Evolutionary conservation across 225 moss, liverwort and hornwort species (phyloP).

Genomic region (Pseudoscleropodium purum): DNA sequence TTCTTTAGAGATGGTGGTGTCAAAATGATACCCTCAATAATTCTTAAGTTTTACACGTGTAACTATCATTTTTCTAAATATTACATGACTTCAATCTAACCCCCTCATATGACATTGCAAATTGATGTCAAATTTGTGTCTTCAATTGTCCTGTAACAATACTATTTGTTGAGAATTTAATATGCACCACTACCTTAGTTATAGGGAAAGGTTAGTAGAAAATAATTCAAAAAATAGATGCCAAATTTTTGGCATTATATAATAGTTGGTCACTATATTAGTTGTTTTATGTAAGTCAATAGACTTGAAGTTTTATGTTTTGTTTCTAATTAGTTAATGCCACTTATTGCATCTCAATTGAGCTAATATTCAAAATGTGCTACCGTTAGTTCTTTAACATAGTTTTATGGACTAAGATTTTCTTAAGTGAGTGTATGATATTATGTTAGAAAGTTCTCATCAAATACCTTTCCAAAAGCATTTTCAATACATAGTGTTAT

Average conservation of each 20-base stretch:
- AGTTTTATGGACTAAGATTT: no score
- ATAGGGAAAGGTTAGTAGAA: accelerated
- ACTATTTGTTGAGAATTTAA: not conserved
- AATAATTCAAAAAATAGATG: not conserved
- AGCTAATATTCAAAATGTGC: no score
- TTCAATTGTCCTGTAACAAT: not conserved
- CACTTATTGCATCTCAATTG: no score
- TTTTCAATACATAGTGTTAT: no score
- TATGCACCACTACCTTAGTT: accelerated
- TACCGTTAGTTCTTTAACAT: no score
- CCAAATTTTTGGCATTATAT: no score
- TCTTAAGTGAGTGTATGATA: no score
- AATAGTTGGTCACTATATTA: not conserved
- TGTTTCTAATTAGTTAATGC: no score
- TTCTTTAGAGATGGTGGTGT: not conserved
- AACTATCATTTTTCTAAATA: not conserved
- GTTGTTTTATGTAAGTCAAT: not conserved
- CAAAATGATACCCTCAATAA: not conserved
- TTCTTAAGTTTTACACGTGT: not conserved
- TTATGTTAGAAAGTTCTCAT: no score
- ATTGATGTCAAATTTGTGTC: not conserved
- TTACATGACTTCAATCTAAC: not conserved
- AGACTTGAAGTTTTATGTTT: not conserved
- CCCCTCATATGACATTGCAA: not conserved
- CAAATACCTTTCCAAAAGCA: no score